A percentile compares a stretch with the other conserved stretches of the same genome.
These are phyloP conservation scores for Luzula sylvatica DNA, from an alignment of 176 grass and related monocot genomes.

Conservation along the genomic window DNA sequence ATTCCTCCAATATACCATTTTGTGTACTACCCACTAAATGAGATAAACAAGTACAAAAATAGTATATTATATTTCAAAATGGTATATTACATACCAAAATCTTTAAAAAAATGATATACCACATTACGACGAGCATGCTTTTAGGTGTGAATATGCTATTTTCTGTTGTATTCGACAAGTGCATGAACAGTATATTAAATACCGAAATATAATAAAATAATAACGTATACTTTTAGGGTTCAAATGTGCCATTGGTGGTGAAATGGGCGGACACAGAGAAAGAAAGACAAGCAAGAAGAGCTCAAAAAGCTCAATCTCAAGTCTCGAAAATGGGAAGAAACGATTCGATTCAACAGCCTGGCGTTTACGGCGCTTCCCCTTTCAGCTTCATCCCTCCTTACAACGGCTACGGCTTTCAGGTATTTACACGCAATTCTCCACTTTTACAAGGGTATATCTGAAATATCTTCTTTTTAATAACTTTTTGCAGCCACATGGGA, in stretches of 20 bases:
- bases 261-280: slow-evolving; percentile 99
- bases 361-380: slow-evolving; percentile 82
- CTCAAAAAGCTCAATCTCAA: slow-evolving; percentile 86
- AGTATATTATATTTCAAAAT: too few species aligned
- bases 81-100: too few species aligned
- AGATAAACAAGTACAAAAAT: too few species aligned
- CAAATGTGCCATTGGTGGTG: slow-evolving; percentile 89
- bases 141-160: neutral
- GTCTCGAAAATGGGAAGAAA: slow-evolving; percentile 35
- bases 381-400: slow-evolving; percentile 90
- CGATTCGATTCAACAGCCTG: slow-evolving; percentile 64
- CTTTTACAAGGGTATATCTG: too few species aligned
- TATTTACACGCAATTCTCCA: neutral
- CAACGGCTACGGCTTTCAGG: slow-evolving; percentile 94
- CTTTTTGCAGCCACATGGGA: slow-evolving; percentile 54
- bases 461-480: neutral
- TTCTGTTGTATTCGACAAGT: neutral
- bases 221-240: too few species aligned
- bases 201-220: too few species aligned
- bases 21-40: neutral
- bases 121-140: too few species aligned
- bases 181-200: neutral
- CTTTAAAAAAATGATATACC: too few species aligned
- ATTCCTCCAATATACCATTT: neutral
- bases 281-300: slow-evolving; percentile 87